These are phyloP conservation scores for Coleophoma eucalyptorum DNA, from an alignment of 2,329 filamentous ascomycete genomes.

Conservation along the genomic window DNA sequence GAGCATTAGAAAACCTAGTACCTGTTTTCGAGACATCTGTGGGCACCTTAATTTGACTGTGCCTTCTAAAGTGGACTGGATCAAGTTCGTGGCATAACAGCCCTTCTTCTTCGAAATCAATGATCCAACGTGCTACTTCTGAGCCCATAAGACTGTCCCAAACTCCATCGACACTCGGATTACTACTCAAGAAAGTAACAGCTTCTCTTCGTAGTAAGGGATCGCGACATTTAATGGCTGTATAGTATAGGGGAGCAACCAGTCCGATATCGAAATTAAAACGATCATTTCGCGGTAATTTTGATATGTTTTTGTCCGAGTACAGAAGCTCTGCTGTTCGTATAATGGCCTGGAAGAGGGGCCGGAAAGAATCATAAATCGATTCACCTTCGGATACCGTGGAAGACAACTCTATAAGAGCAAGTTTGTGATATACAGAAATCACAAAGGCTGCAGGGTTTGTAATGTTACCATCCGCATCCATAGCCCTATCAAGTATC, in stretches of 20 bases:
- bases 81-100: slow-evolving; percentile 2
- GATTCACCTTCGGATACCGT: slow-evolving; percentile 17
- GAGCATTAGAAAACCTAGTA: background rate
- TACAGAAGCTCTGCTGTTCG: slow-evolving; percentile 14
- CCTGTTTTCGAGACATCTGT: background rate
- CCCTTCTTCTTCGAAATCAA: slow-evolving; percentile 21
- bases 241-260: slow-evolving; percentile 60
- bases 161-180: slow-evolving; percentile 62
- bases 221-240: slow-evolving; percentile 64
- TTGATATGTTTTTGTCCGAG: slow-evolving; percentile 3
- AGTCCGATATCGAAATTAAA: slow-evolving; percentile 64
- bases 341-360: slow-evolving; percentile 19
- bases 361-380: slow-evolving; percentile 18
- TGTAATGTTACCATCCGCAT: slow-evolving; percentile 12
- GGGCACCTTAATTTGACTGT: background rate
- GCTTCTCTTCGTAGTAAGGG: slow-evolving; percentile 52
- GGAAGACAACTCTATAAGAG: slow-evolving; percentile 14
- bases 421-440: slow-evolving; percentile 17
- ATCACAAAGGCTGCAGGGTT: slow-evolving; percentile 19
- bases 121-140: slow-evolving; percentile 20
- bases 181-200: slow-evolving; percentile 53
- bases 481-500: slow-evolving; percentile 16
- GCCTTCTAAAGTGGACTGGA: background rate
- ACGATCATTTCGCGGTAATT: slow-evolving; percentile 31
- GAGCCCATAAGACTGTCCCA: slow-evolving; percentile 47